Evolutionary conservation across 2,329 filamentous ascomycete species (phyloP), one percentile per base, ranked within the genome.

Genomic region (Talaromyces sp.): DNA sequence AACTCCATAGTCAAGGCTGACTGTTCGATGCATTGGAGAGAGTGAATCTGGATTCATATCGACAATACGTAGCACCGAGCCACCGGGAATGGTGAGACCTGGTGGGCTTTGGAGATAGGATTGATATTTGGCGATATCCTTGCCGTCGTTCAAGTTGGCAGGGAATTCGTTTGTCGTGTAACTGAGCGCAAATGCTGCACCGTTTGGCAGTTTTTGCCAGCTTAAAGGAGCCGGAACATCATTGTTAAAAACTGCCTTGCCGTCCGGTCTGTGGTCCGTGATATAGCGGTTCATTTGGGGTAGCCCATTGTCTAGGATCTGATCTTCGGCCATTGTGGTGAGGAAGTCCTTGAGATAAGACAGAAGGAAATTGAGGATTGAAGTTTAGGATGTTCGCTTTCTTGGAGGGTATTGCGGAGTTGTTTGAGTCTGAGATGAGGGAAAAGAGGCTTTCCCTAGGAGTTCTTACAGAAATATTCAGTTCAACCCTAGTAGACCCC

Each of bases 1-100:
- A 60, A 85, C 76, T 2, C 82, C 83, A 65, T 82, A 85, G 67
- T 86, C 83, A 2, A 86, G 71, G 42, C 77, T 82, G 66, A 82
- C 77, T 0, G 83, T 84, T 12, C 83, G 78, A 66, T 86, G 84
- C 77, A 84, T 82, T 25, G 61, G 61, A 1, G 61, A 58, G 11
- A 73, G 66, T 25, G 76, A 74, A 0, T 70, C 71, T 0, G 81
- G 80, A 0, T 67, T 71, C 65, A 82, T 79, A 65, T 82, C 80
- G 12, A 82, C 79, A 33, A 71, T 67, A 35, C 70, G 70, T 21
- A 69, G 67, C 7, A 71, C 69, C 6, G 81, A 81, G 9, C 81
- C 81, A 33, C 73, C 73, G 1, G 79, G 76, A 42, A 83, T 73
- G 18, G 79, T 77, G 2, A 86, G 75, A 1, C 83, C 83, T 0